Evolutionary conservation across 2,329 filamentous ascomycete species (phyloP), one percentile per base, ranked within the genome.

Genomic region (Aureobasidium sp.): DNA sequence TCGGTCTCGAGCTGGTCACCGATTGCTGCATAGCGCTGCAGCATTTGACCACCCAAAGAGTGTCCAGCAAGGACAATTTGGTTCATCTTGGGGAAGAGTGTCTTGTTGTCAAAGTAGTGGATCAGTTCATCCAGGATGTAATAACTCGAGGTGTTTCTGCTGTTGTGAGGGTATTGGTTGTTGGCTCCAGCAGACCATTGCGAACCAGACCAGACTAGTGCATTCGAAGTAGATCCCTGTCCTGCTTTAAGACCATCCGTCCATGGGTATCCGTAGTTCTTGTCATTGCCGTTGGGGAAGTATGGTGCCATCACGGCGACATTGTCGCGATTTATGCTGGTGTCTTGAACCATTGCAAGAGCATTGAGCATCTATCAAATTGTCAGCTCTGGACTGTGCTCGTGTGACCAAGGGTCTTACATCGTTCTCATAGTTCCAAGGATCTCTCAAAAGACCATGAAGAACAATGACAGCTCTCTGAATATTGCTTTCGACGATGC

Each of bases 41-140:
- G 60, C 19, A 64, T 65, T 51, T 69, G 67, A 8, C 56, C 66
- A 8, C 66, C 67, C 11, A 67, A 58, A 3, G 64, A 67, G 55
- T 69, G 67, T 32, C 67, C 67, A 48, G 64, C 65, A 27, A 70
- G 58, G 30, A 69, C 66, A 17, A 69, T 68, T 50, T 69, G 66
- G 21, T 66, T 63, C 58, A 69, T 58, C 48, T 67, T 66, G 5
- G 66, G 67, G 54, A 66, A 69, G 21, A 65, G 50, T 0, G 59
- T 58, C 17, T 52, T 56, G 55, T 69, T 60, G 47, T 65, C 66
- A 41, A 67, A 69, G 58, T 67, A 69, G 41, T 63, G 55, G 24
- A 69, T 57, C 21, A 68, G 58, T 48, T 66, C 62, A 55, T 69
- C 66, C 6, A 69, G 59, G 4, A 64, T 62, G 16, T 60, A 59